These are phyloP conservation scores for Tetrahymena malaccensis DNA, from an alignment of 73 alveolate genomes.

Conservation along the genomic window DNA sequence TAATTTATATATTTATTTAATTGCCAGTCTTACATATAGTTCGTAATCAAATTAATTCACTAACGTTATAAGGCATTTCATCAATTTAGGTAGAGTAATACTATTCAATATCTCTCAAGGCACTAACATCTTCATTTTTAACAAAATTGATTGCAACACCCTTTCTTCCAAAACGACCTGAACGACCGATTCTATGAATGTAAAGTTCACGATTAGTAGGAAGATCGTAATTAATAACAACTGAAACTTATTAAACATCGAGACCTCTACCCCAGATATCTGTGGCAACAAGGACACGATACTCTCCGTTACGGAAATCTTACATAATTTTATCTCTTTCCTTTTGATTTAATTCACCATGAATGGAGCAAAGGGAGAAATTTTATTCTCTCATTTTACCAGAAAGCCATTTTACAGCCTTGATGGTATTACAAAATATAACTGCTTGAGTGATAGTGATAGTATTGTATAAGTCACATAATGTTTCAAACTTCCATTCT, in stretches of 20 bases:
- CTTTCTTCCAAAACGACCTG: slow-evolving; percentile 98
- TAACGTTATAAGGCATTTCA: slow-evolving; percentile 99
- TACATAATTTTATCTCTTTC: slow-evolving; percentile 96
- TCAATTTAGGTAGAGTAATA: slow-evolving; percentile 97
- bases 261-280: slow-evolving; percentile 97
- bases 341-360: slow-evolving; percentile 91
- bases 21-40: too few relatives aligned
- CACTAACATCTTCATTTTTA: slow-evolving; percentile 93
- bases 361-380: slow-evolving; percentile 89
- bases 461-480: slow-evolving; percentile 93
- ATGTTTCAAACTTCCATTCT: slow-evolving; percentile 89
- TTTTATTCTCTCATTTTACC: slow-evolving; percentile 90
- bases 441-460: slow-evolving; percentile 92
- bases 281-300: slow-evolving; percentile 76
- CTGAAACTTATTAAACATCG: slow-evolving; percentile 95
- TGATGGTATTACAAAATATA: slow-evolving; percentile 86
- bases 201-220: slow-evolving; percentile 95
- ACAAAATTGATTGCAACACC: slow-evolving; percentile 98
- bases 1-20: too few relatives aligned
- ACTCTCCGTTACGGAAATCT: slow-evolving; percentile 72
- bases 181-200: slow-evolving; percentile 97
- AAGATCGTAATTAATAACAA: slow-evolving; percentile 92
- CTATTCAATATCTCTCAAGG: slow-evolving; percentile 95
- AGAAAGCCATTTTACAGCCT: slow-evolving; percentile 93
- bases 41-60: slow-evolving; percentile 70